Percentiles rank a stretch among this genome's conserved stretches.
Evolutionary conservation across 768 basidiomycete species (phyloP).

Genomic region (Rhodocollybia butyracea): DNA sequence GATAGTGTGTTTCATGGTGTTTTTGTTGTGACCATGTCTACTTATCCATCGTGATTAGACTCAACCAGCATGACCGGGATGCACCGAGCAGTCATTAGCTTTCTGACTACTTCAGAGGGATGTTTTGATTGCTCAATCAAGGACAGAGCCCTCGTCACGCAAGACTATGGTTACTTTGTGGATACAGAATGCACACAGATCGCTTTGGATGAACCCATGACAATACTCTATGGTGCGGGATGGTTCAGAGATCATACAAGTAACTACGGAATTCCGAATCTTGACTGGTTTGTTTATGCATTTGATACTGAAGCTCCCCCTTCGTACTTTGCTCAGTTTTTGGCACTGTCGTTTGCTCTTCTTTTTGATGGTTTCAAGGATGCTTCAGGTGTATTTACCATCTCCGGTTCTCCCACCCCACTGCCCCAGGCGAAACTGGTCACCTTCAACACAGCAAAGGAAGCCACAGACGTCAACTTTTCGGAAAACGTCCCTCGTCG

Average conservation of each 20-base stretch:
- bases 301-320: background rate
- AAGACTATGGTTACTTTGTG: constrained; percentile 2
- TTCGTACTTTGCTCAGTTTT: background rate
- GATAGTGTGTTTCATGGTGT: background rate
- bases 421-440: background rate
- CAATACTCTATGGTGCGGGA: background rate
- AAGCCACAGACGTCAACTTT: background rate
- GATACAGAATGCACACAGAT: background rate
- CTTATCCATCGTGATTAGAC: background rate
- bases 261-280: background rate
- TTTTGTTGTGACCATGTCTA: background rate
- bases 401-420: background rate
- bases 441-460: background rate
- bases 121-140: background rate
- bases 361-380: background rate
- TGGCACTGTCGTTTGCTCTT: background rate
- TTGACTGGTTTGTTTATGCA: background rate
- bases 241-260: background rate
- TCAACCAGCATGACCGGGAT: background rate
- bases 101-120: background rate
- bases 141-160: background rate
- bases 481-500: background rate
- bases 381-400: background rate
- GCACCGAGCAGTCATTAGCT: background rate
- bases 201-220: background rate